These are phyloP conservation scores for Penicillium coffeae DNA, from an alignment of 495 filamentous ascomycete species.

Conservation along the genomic window DNA sequence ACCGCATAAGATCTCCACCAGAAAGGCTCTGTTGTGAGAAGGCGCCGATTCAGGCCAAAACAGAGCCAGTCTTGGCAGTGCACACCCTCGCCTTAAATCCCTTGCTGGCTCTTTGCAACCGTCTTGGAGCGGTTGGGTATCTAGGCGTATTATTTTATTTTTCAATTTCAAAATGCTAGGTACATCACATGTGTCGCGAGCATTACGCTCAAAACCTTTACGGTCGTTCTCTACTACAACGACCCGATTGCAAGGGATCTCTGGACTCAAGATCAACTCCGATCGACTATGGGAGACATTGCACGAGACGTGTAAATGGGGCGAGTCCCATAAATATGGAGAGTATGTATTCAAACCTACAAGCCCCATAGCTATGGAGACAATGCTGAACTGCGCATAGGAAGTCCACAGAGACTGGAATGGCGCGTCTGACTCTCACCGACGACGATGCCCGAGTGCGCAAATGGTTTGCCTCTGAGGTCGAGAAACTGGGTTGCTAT, in stretches of 20 bases:
- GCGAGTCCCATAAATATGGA: slow-evolving; percentile 28
- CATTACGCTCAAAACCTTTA: not conserved
- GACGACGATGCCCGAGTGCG: slow-evolving; percentile 65
- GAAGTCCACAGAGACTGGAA: slow-evolving; percentile 45
- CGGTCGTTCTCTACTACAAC: slow-evolving; percentile 11
- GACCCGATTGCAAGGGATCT: slow-evolving; percentile 9
- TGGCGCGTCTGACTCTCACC: slow-evolving; percentile 60
- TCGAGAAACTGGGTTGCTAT: slow-evolving; percentile 57
- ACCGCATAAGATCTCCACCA: too few relatives aligned
- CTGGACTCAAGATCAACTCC: slow-evolving; percentile 31
- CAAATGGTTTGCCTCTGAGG: slow-evolving; percentile 66
- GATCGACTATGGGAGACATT: slow-evolving; percentile 32
- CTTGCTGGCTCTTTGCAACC: too few relatives aligned
- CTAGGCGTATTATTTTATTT: not conserved
- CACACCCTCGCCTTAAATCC: too few relatives aligned
- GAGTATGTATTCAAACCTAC: too few relatives aligned
- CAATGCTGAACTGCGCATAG: slow-evolving; percentile 9
- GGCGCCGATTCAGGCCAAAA: too few relatives aligned
- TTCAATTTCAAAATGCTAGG: not conserved
- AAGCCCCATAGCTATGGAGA: not conserved
- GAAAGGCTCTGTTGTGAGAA: too few relatives aligned
- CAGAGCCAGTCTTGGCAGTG: too few relatives aligned
- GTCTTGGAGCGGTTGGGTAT: too few relatives aligned
- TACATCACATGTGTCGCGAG: not conserved
- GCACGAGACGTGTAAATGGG: slow-evolving; percentile 35